These are phyloP conservation scores for Rhizopogon vulgaris DNA, from an alignment of 768 basidiomycete species.

Conservation along the genomic window DNA sequence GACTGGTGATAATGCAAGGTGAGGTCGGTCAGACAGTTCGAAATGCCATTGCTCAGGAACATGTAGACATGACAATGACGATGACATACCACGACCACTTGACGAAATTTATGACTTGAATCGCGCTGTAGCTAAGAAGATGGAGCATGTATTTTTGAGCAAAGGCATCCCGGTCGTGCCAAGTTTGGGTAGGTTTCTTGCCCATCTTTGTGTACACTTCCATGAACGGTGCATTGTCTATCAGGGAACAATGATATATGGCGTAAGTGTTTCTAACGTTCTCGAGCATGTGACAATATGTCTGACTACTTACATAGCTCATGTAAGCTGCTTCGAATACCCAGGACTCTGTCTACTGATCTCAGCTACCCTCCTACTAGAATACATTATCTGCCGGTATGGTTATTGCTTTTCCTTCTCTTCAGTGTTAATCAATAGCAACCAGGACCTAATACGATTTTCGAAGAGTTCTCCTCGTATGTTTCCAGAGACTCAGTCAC, in stretches of 20 bases:
- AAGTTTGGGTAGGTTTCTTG: conserved; percentile 50
- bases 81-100: conserved; percentile 66
- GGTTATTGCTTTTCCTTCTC: conserved; percentile 4
- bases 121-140: conserved; percentile 56
- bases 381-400: conserved; percentile 62
- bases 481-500: conserved; percentile 15
- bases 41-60: neutral
- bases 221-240: neutral
- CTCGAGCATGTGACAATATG: conserved; percentile 6
- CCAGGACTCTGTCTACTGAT: conserved; percentile 1
- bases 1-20: conserved; percentile 77
- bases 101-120: conserved; percentile 77
- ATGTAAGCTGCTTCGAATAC: conserved; percentile 34
- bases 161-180: conserved; percentile 75
- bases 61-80: conserved; percentile 77
- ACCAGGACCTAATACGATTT: conserved; percentile 60
- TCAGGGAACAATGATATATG: conserved; percentile 88
- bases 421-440: conserved; percentile 3
- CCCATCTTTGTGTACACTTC: neutral
- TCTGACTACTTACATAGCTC: conserved; percentile 34
- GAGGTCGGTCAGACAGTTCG: neutral
- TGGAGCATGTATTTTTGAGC: conserved; percentile 62
- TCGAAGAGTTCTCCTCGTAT: conserved; percentile 62
- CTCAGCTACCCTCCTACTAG: conserved; percentile 25
- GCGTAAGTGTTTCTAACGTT: conserved; percentile 46